Percentiles rank a stretch among this genome's conserved stretches.
phyloP scores from a whole-genome alignment of 2,329 filamentous ascomycete genomes.

The Microdochium bolleyi region DNA sequence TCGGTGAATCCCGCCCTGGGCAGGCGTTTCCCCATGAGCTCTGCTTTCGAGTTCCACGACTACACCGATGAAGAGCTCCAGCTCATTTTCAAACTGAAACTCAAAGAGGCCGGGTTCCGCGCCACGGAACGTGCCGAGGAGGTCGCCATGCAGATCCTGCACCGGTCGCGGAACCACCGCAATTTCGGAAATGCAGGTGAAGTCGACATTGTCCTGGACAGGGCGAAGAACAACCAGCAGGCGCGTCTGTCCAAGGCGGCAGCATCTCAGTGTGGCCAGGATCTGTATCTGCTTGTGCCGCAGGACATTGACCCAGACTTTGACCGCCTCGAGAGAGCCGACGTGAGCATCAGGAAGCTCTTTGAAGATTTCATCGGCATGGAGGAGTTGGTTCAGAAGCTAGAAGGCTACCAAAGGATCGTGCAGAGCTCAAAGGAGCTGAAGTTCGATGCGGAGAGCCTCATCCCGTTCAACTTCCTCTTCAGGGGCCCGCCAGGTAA shows the following conservation, averaged over 20 bases:
- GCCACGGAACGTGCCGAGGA: conserved; percentile 42
- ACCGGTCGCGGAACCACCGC: conserved; percentile 50
- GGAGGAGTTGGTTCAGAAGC: conserved; percentile 34
- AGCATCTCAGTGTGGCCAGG: conserved; percentile 6
- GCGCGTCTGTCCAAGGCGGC: conserved; percentile 22
- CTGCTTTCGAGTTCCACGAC: conserved; percentile 62
- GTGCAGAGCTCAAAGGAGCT: conserved; percentile 33
- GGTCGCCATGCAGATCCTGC: conserved; percentile 52
- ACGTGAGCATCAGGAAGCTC: conserved; percentile 30
- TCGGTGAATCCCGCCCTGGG: conserved; percentile 63
- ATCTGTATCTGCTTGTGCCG: conserved; percentile 14
- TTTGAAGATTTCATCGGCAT: conserved; percentile 41
- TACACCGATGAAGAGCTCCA: conserved; percentile 51
- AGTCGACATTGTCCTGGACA: conserved; percentile 59
- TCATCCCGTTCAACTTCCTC: conserved; percentile 48
- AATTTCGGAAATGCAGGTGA: conserved; percentile 70
- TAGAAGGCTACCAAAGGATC: conserved; percentile 40
- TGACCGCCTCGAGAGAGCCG: conserved; percentile 30
- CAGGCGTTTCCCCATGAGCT: conserved; percentile 55
- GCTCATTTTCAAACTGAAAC: conserved; percentile 54
- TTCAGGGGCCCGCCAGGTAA: conserved; percentile 51
- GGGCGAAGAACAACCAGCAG: conserved; percentile 45
- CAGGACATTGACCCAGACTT: conserved; percentile 46
- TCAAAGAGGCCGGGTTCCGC: conserved; percentile 45
- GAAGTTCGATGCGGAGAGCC: conserved; percentile 37